Evolutionary conservation across 129 eudicot genomes (phyloP).

Genomic region (Flaveria robusta): DNA sequence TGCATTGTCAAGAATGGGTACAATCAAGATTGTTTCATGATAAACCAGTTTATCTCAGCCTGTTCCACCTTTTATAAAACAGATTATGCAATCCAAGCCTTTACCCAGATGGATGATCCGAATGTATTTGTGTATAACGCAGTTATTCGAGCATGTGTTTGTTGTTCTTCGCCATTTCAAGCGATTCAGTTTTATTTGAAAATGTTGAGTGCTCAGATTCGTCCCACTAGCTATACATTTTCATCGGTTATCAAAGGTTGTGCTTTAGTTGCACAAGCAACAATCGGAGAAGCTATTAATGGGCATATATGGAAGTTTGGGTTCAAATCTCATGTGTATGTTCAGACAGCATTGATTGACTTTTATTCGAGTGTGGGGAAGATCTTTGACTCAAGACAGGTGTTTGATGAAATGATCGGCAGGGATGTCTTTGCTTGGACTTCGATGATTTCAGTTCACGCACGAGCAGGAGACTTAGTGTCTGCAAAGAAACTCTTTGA

Average conservation of each 20-base stretch:
- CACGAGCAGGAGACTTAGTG: constrained; percentile 58
- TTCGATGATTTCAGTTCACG: constrained; percentile 52
- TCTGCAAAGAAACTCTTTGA: constrained; percentile 64
- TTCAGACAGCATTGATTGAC: constrained; percentile 76
- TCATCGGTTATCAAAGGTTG: constrained; percentile 69
- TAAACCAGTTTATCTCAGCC: constrained; percentile 65
- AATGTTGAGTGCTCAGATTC: constrained; percentile 55
- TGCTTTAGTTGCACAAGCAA: constrained; percentile 23
- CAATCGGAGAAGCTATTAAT: constrained; percentile 63
- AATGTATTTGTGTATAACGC: constrained; percentile 78
- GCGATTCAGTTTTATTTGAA: constrained; percentile 49
- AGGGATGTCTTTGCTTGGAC: constrained; percentile 76
- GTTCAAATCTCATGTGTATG: constrained; percentile 50
- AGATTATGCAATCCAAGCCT: constrained; percentile 59
- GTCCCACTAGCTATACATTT: constrained; percentile 71
- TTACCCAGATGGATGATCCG: constrained; percentile 57
- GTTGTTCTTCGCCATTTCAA: constrained; percentile 47
- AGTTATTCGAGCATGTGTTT: constrained; percentile 60
- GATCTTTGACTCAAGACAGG: constrained; percentile 43
- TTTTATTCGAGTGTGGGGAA: constrained; percentile 59
- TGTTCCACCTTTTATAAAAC: constrained; percentile 45
- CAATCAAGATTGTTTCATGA: constrained; percentile 60
- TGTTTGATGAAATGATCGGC: constrained; percentile 70
- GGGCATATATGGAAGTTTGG: constrained; percentile 71
- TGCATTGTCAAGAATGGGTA: constrained; percentile 61